Base-by-base conservation (phyloP, 768 basidiomycete genomes). In the Thelephora ganbajun region DNA sequence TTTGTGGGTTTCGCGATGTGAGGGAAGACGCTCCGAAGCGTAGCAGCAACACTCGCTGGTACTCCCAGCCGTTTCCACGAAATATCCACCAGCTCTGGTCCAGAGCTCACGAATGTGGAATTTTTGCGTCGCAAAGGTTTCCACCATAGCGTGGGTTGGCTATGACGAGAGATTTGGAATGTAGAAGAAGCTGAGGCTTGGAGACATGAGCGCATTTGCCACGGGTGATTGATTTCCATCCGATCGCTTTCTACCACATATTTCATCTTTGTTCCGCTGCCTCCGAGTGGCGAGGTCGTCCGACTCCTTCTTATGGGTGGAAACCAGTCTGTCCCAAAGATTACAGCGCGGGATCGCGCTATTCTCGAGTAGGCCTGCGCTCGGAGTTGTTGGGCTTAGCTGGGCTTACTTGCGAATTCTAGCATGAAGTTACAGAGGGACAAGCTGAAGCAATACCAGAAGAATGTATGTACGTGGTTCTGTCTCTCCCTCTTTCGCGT, bases 371-470 rank as follows among this genome's bases (percentile, higher is more conserved):
- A 53, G 61, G 87, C 73, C 50, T 48, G 51, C 22, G 50, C 45
- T 47, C 48, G 44, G 12, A 42, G 35, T 45, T 50, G 9, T 43
- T 55, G 45, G 46, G 34, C 55, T 34, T 11, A 35, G 47, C 44
- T 35, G 43, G 51, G 51, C 50, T 53, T 46, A 61, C 22, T 47
- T 45, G 56, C 54, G 56, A 51, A 47, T 45, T 59, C 26, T 62
- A 97, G 94, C 61, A 74, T 99, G 54, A 98, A 99, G 66, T 64
- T 96, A 42, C 96, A 99, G 63, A 75, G 96, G 33, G 96, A 99
- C 66, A 97, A 93, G 63, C 67, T 99, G 51, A 84, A 77, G 61
- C 88, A 93, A 61, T 99, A 98, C 59, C 96, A 94, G 74, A 89
- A 81, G 70, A 83, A 83, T 75, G 94, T 88, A 49, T 23, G 71